These are phyloP conservation scores for Irpex sp. DNA, from an alignment of 1,284 basidiomycete genomes.

Conservation along the genomic window DNA sequence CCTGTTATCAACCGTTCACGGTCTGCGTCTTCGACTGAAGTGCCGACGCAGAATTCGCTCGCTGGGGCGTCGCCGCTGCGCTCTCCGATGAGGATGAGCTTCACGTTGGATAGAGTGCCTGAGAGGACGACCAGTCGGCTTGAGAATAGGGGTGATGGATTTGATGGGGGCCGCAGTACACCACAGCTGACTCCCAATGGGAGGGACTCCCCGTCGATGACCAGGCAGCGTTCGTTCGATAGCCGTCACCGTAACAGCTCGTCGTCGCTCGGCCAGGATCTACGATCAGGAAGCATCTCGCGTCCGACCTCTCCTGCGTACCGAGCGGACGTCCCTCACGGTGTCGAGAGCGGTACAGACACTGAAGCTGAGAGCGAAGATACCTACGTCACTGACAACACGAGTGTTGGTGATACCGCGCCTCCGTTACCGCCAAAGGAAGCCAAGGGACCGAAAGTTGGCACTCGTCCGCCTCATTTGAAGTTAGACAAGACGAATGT, in stretches of 20 bases:
- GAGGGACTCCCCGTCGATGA: neutral
- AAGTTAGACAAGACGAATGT: slow-evolving; percentile 19
- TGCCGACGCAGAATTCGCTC: slow-evolving; percentile 6
- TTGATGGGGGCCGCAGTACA: slow-evolving; percentile 14
- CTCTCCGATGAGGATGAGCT: slow-evolving; percentile 18
- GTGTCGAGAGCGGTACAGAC: slow-evolving; percentile 72
- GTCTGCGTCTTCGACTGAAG: slow-evolving; percentile 25
- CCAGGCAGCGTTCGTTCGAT: slow-evolving; percentile 23
- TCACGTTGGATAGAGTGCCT: slow-evolving; percentile 24
- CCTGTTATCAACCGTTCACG: slow-evolving; percentile 18
- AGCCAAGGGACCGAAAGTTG: slow-evolving; percentile 10
- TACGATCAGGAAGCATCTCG: slow-evolving; percentile 25
- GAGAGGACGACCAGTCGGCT: slow-evolving; percentile 22
- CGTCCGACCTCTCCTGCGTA: slow-evolving; percentile 56
- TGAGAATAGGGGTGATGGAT: slow-evolving; percentile 17
- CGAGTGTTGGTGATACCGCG: slow-evolving; percentile 19
- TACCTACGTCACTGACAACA: slow-evolving; percentile 19
- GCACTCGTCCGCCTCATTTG: slow-evolving; percentile 18
- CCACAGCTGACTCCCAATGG: slow-evolving; percentile 2
- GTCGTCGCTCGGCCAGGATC: slow-evolving; percentile 17
- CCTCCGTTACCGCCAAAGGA: slow-evolving; percentile 52
- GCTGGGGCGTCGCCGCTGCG: slow-evolving; percentile 6
- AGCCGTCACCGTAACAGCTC: slow-evolving; percentile 20
- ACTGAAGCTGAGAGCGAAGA: slow-evolving; percentile 51
- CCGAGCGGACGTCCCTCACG: slow-evolving; percentile 63